phyloP scores from a whole-genome alignment of 805 yeast species.

The Pichia nakasei region DNA sequence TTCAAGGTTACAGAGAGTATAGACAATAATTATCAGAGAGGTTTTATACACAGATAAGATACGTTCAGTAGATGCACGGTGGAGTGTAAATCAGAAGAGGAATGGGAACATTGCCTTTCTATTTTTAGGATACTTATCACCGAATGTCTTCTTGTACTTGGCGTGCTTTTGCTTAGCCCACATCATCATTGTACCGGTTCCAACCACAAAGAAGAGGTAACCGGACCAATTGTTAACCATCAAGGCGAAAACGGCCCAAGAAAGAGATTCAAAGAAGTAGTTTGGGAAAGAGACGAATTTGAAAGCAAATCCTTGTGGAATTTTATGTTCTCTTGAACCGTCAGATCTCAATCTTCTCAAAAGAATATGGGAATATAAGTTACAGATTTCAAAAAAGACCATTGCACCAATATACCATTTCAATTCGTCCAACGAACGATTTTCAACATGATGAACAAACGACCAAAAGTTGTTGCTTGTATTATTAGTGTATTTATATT shows the following conservation, averaged over 20 bases:
- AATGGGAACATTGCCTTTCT: slow-evolving; percentile 78
- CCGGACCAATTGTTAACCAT: slow-evolving; percentile 74
- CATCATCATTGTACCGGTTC: slow-evolving; percentile 73
- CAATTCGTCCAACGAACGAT: slow-evolving; percentile 27
- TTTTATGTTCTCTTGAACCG: slow-evolving; percentile 50
- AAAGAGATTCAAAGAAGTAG: slow-evolving; percentile 76
- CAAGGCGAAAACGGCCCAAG: slow-evolving; percentile 66
- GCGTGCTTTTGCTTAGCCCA: slow-evolving; percentile 90
- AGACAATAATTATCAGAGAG: too few relatives aligned
- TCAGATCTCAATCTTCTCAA: slow-evolving; percentile 50
- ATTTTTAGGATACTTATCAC: slow-evolving; percentile 68
- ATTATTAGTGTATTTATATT: slow-evolving; percentile 2
- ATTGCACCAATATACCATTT: slow-evolving; percentile 34
- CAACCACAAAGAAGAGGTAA: slow-evolving; percentile 58
- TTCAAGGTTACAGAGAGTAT: too few relatives aligned
- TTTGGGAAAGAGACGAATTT: slow-evolving; percentile 82
- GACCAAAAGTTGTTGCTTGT: slow-evolving; percentile 17
- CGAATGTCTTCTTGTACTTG: slow-evolving; percentile 58
- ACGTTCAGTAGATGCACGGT: too few relatives aligned
- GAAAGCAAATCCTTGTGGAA: slow-evolving; percentile 83
- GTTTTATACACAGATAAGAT: too few relatives aligned
- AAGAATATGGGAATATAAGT: slow-evolving; percentile 60
- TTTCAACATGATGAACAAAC: slow-evolving; percentile 37
- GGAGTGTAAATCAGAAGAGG: slow-evolving; percentile 44
- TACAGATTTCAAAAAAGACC: slow-evolving; percentile 60